Evolutionary conservation across 345 rosid genomes (phyloP).

Genomic region (Arabis hirsuta): DNA sequence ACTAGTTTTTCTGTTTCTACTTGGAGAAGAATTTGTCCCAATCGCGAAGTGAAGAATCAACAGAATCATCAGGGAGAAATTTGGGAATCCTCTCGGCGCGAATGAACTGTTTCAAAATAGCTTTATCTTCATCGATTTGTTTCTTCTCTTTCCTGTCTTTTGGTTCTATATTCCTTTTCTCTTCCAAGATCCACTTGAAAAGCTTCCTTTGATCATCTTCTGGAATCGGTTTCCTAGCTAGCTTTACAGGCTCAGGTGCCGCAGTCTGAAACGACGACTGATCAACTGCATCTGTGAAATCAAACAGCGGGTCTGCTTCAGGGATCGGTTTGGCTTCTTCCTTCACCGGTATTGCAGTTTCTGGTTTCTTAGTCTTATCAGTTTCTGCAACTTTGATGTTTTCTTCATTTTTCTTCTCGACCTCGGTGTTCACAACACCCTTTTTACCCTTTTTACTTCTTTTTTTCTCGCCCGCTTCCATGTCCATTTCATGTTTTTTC

Average conservation of each 20-base stretch:
- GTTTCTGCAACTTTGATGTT: conserved; percentile 34
- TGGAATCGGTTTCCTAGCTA: conserved; percentile 55
- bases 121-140: conserved; percentile 67
- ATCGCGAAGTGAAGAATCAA: conserved; percentile 37
- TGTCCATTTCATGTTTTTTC: conserved; percentile 52
- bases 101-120: conserved; percentile 67
- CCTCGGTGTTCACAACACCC: conserved; percentile 33
- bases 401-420: conserved; percentile 39
- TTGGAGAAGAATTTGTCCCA: conserved; percentile 44
- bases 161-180: conserved; percentile 68
- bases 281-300: conserved; percentile 33
- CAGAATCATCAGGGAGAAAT: conserved; percentile 48
- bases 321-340: conserved; percentile 36
- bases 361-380: conserved; percentile 35
- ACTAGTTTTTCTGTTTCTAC: conserved; percentile 28
- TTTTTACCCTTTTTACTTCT: conserved; percentile 38
- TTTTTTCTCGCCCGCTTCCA: conserved; percentile 27
- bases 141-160: conserved; percentile 55
- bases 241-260: conserved; percentile 41
- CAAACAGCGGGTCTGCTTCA: conserved; percentile 38
- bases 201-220: conserved; percentile 76
- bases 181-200: conserved; percentile 76
- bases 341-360: conserved; percentile 20
- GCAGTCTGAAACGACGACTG: conserved; percentile 29
- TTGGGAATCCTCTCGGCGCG: conserved; percentile 58